A percentile compares a stretch with the other conserved stretches of the same genome.
phyloP scores from a whole-genome alignment of 2,329 filamentous ascomycete species.

The Fusarium duplospermum region DNA sequence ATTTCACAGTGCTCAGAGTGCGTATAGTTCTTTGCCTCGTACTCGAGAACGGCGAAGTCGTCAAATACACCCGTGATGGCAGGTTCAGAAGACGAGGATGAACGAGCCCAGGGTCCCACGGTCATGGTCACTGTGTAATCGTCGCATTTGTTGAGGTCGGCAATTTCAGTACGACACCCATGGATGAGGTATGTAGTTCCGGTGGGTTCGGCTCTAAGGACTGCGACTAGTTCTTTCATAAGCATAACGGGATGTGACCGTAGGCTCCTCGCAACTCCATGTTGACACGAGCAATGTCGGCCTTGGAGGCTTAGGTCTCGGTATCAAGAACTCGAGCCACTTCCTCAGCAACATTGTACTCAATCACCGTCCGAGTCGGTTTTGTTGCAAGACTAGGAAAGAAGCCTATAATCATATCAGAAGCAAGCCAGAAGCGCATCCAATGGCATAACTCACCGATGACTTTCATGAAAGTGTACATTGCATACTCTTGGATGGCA shows the following conservation, averaged over 20 bases:
- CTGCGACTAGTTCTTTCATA: no score
- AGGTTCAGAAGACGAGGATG: background rate
- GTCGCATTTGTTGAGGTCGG: background rate
- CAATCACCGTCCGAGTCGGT: background rate
- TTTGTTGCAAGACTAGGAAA: slow-evolving; percentile 6
- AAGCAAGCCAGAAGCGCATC: background rate
- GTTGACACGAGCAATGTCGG: background rate
- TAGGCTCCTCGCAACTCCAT: background rate
- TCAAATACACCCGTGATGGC: background rate
- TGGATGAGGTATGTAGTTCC: background rate
- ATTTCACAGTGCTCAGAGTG: background rate
- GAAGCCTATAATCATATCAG: background rate
- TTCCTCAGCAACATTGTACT: slow-evolving; percentile 10
- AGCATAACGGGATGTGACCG: no score
- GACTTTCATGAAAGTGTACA: slow-evolving; percentile 22
- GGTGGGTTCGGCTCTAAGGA: background rate
- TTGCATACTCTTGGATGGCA: slow-evolving; percentile 15
- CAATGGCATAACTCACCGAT: background rate
- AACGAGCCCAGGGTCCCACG: background rate
- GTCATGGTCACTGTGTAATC: background rate
- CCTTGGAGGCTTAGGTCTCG: background rate
- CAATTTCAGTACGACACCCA: background rate
- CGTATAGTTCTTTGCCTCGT: background rate
- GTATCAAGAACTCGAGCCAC: background rate
- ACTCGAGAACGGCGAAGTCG: background rate